Percentiles rank a stretch among this genome's conserved stretches.
Conservation (phyloP, 176 grass and related monocot species). For the Ensete glaucum region DNA sequence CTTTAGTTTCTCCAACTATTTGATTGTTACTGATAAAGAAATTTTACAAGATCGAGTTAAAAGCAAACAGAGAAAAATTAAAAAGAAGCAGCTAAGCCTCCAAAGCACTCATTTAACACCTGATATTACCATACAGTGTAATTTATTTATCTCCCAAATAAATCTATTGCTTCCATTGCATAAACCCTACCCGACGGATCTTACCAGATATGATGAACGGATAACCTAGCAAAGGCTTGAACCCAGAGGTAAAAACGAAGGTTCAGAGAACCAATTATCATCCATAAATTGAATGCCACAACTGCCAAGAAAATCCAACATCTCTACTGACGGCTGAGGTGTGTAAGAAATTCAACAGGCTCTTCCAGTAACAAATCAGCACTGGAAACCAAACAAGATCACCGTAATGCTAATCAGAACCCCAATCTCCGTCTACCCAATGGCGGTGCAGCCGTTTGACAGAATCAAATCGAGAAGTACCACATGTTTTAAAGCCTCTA, state of each 20-base stretch:
- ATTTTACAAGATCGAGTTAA: neutral
- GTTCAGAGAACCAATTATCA: neutral
- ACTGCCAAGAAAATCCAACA: too few species aligned
- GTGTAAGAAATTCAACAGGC: neutral
- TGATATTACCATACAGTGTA: neutral
- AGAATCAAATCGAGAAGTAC: constrained; percentile 32
- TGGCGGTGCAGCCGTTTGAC: constrained; percentile 27
- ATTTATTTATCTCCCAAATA: neutral
- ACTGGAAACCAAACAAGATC: neutral
- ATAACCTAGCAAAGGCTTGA: neutral
- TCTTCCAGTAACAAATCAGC: neutral
- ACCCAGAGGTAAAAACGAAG: neutral
- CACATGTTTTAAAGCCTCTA: neutral
- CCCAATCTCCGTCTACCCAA: too few species aligned
- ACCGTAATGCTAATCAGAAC: neutral
- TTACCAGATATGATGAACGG: neutral
- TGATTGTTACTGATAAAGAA: too few species aligned
- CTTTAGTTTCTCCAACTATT: too few species aligned
- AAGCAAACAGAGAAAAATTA: neutral
- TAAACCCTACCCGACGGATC: neutral
- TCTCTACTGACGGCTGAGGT: neutral
- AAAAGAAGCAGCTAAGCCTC: neutral
- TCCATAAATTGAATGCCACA: neutral
- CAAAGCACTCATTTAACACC: too few species aligned
- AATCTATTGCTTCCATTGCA: neutral